Evolutionary conservation across 495 filamentous ascomycete species (phyloP), one percentile per base, ranked within the genome.

Genomic region (Chaetomium tenue): DNA sequence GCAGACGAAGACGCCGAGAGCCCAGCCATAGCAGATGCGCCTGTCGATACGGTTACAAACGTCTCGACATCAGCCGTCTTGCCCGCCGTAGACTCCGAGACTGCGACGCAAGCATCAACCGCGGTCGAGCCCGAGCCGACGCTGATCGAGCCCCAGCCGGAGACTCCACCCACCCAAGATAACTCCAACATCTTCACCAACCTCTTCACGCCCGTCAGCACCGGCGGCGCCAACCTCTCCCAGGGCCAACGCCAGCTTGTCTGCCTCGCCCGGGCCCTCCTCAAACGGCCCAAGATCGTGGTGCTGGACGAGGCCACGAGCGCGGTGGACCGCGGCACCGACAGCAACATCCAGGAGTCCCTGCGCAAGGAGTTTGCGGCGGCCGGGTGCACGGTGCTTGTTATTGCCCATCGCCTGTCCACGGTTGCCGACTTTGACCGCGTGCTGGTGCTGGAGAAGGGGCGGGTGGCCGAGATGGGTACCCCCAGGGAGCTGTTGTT

Each of bases 301-400:
- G 87, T 97, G 20, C 78, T 97, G 58, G 92, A 96, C 71, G 92
- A 96, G 70, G 90, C 90, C 6, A 96, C 91, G 3, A 87, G 86
- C 71, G 88, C 90, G 25, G 79, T 96, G n/a, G 91, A 96, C 71
- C 81, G 83, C 13, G 82, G 81, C 28, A 89, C 88, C 63, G 89
- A 92, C 68, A 78, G 80, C 26, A 82, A 85, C 26, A 83, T 94
- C 37, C 88, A 93, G 73, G 84, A 83, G n/a, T 84, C 86, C 5
- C 80, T 94, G 42, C 16, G 91, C 87, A 58, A 84, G 85, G 86
- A 90, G 57, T 80, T 84, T 54, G 88, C 86, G 71, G 82, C 88
- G 3, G 80, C 83, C 58, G 85, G 84, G 6, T 86, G 88, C 62
- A 94, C 91, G 1, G 91, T 89, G 1, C 87, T 95, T 52, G 87